Percentiles rank a stretch among this genome's conserved stretches.
Evolutionary conservation across 2,329 filamentous ascomycete genomes (phyloP).

Genomic region (Cytospora leucostoma): DNA sequence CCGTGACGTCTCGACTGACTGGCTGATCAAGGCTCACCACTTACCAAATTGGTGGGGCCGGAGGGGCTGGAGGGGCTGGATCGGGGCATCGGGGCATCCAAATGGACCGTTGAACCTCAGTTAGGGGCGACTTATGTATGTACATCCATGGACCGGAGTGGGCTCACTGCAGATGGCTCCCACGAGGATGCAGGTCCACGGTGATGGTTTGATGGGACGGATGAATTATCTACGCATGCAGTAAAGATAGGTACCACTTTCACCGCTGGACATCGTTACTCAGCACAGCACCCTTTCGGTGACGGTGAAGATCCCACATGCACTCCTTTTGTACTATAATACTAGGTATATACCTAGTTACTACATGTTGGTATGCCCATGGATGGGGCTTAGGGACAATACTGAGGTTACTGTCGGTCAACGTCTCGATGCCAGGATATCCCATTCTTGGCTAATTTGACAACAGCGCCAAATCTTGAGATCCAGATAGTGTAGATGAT

Average conservation of each 20-base stretch:
- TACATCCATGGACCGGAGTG: not conserved
- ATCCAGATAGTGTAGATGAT: not conserved
- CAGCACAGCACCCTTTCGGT: not conserved
- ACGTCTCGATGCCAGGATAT: not conserved
- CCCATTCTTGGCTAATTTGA: not conserved
- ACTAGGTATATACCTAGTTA: not conserved
- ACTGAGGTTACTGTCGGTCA: no score
- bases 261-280: not conserved
- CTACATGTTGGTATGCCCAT: no score
- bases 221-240: not conserved
- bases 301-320: not conserved
- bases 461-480: not conserved
- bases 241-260: not conserved
- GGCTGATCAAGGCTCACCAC: not conserved
- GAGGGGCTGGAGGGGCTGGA: not conserved
- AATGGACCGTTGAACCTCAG: no score
- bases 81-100: no score
- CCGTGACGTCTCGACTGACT: constrained; percentile 18
- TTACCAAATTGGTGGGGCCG: constrained; percentile 3
- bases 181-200: not conserved
- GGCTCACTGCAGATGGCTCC: constrained; percentile 17
- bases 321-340: not conserved
- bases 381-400: no score
- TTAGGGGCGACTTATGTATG: no score
- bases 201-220: not conserved